A percentile compares a stretch with the other conserved stretches of the same genome.
These are phyloP conservation scores for Citrullus mucosospermus DNA, from an alignment of 306 rosid species.

Conservation along the genomic window DNA sequence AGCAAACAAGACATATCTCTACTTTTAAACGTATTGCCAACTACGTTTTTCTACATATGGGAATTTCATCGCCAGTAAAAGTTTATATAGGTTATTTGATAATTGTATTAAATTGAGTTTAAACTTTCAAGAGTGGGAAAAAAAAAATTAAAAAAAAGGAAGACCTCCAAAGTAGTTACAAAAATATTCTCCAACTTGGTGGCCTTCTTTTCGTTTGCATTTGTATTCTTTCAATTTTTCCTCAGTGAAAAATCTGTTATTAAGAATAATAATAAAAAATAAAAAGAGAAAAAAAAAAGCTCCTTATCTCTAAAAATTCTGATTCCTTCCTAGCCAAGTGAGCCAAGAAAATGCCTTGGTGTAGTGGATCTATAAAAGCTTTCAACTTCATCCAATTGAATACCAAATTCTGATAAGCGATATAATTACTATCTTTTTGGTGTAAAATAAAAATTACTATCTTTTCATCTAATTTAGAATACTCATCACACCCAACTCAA, in stretches of 20 bases:
- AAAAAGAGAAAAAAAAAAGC: background rate
- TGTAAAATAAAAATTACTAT: background rate
- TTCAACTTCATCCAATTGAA: background rate
- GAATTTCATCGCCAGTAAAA: background rate
- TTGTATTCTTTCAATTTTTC: too few relatives aligned
- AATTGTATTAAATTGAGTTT: background rate
- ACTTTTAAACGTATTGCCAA: background rate
- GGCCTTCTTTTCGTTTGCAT: too few relatives aligned
- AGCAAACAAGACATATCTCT: background rate
- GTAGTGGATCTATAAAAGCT: background rate
- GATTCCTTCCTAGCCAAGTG: background rate
- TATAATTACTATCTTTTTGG: background rate
- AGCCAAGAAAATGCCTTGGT: background rate
- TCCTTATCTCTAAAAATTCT: background rate
- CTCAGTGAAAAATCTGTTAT: too few relatives aligned
- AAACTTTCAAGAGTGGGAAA: background rate
- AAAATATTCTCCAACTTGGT: background rate
- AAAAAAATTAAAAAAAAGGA: background rate
- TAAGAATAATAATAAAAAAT: too few relatives aligned
- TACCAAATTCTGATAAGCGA: background rate
- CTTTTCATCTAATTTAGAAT: background rate
- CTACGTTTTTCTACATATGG: background rate
- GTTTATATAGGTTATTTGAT: background rate
- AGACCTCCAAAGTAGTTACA: background rate
- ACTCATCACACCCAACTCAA: background rate